Evolutionary conservation across 2,329 filamentous ascomycete species (phyloP), one percentile per base, ranked within the genome.

Genomic region (Penicillium sp.): DNA sequence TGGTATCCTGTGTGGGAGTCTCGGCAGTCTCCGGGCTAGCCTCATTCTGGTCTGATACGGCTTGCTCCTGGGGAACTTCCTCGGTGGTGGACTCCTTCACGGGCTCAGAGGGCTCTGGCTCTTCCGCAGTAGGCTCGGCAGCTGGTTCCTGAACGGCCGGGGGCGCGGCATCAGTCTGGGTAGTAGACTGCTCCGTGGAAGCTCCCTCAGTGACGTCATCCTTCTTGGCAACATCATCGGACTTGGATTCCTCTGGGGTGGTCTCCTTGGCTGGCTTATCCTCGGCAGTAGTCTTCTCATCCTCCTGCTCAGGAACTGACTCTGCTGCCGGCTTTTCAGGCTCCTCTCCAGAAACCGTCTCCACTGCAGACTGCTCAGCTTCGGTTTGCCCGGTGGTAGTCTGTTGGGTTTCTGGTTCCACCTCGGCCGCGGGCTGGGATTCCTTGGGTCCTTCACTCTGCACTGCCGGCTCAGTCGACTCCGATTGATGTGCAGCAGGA

Each of bases 121-220:
- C 38, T 7, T 26, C 57, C 32, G 62, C 67, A 45, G 71, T 64
- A 27, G 59, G 57, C 36, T 71, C 65, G 9, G 21, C 11, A n/a
- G 25, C 25, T 4, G 11, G 11, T 6, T 27, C 25, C 14, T 27
- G 10, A 6, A 27, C 25, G 6, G 25, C 5, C 11, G 11, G 10
- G 11, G 29, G 10, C 7, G 31, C 16, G 11, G 19, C 29, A 9
- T 15, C 13, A 23, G 16, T 11, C 13, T 31, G 7, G 21, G 21
- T 25, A 23, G 36, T 38, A 18, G 27, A 16, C 19, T 32, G 19
- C 13, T 29, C 25, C 15, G 23, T 13, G 4, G 33, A 7, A 19
- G 20, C 25, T 18, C 36, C 33, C 4, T n/a, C 10, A 11, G 28
- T 31, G 9, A 15, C n/a, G n/a, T n/a, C n/a, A n/a, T n/a, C 6